phyloP scores from a whole-genome alignment of 257 asterid genomes.

The Solanum megistacrolobum region DNA sequence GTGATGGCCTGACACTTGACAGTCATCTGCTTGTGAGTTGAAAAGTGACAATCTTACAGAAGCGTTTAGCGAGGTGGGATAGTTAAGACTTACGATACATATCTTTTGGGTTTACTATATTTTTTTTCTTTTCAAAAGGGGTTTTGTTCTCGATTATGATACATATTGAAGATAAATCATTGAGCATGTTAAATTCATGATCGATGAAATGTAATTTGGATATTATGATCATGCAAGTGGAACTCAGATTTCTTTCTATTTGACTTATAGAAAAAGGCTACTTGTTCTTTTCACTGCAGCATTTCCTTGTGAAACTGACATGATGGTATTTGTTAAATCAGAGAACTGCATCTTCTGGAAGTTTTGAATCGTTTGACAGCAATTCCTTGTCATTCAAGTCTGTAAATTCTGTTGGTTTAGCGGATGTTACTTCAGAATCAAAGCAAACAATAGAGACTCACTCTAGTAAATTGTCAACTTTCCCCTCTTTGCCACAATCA shows the following conservation, averaged over 20 bases:
- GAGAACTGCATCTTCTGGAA: constrained; percentile 61
- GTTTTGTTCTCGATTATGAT: background rate
- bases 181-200: background rate
- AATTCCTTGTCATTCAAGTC: constrained; percentile 31
- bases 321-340: constrained; percentile 21
- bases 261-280: background rate
- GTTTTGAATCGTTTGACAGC: constrained; percentile 55
- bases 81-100: background rate
- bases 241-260: background rate
- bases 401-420: constrained; percentile 12
- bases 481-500: constrained; percentile 23
- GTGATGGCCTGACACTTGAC: background rate
- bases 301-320: constrained; percentile 10
- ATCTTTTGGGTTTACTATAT: background rate
- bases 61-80: background rate
- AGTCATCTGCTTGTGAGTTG: background rate
- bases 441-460: constrained; percentile 25
- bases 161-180: background rate
- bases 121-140: background rate
- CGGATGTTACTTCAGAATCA: constrained; percentile 23
- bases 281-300: background rate
- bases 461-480: constrained; percentile 12
- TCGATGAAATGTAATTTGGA: background rate
- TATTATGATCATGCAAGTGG: background rate
- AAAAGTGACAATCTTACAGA: background rate